A percentile compares a stretch with the other conserved stretches of the same genome.
These are phyloP conservation scores for Kregervanrija pseudodelftensis DNA, from an alignment of 805 yeast species.

Conservation along the genomic window DNA sequence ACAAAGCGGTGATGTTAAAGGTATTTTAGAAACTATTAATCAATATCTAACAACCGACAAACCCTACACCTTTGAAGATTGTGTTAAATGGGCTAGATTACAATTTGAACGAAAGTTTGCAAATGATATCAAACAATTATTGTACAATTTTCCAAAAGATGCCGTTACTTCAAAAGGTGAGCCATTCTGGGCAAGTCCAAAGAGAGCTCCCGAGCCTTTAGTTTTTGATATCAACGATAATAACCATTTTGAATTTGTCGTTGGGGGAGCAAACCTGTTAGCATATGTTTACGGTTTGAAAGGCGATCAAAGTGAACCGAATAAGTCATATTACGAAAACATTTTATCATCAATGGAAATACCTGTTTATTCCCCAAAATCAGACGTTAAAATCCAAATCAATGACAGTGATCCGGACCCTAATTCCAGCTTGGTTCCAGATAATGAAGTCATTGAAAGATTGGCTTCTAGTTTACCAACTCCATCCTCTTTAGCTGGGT, in stretches of 20 bases:
- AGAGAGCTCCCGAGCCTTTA: slow-evolving; percentile 90
- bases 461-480: slow-evolving; percentile 79
- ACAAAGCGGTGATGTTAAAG: slow-evolving; percentile 87
- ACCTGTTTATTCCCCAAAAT: slow-evolving; percentile 66
- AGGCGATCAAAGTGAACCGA: slow-evolving; percentile 54
- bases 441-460: slow-evolving; percentile 55
- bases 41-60: slow-evolving; percentile 62
- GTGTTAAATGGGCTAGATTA: slow-evolving; percentile 89
- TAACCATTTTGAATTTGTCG: slow-evolving; percentile 76
- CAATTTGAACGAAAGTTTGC: slow-evolving; percentile 82
- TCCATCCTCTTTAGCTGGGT: slow-evolving; percentile 84
- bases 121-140: slow-evolving; percentile 81
- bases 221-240: slow-evolving; percentile 65
- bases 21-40: slow-evolving; percentile 73
- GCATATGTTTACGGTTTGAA: slow-evolving; percentile 88
- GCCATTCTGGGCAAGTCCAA: slow-evolving; percentile 97
- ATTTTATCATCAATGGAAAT: slow-evolving; percentile 45
- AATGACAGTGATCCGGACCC: slow-evolving; percentile 87
- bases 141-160: slow-evolving; percentile 92
- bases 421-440: slow-evolving; percentile 45
- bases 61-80: slow-evolving; percentile 87
- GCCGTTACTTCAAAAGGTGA: slow-evolving; percentile 85
- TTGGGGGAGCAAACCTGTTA: slow-evolving; percentile 84
- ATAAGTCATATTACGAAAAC: slow-evolving; percentile 40
- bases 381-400: slow-evolving; percentile 74